Evolutionary conservation across 2,329 filamentous ascomycete genomes (phyloP).

Genomic region (Alternaria tenuissima): DNA sequence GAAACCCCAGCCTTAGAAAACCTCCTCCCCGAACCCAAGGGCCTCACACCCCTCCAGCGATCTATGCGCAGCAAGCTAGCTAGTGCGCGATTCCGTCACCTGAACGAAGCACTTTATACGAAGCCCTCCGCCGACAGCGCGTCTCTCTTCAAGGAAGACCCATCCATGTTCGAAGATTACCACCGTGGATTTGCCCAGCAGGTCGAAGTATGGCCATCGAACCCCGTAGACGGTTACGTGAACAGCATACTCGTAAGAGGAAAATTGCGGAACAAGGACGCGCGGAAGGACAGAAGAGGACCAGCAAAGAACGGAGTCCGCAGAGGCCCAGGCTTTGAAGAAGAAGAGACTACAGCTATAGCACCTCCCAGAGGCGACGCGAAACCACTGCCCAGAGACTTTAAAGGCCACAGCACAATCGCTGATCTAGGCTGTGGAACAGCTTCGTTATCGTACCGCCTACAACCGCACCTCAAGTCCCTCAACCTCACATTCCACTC

Average conservation of each 20-base stretch:
- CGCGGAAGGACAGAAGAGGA: slow-evolving; percentile 54
- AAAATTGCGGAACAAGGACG: slow-evolving; percentile 55
- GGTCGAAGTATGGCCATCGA: slow-evolving; percentile 94
- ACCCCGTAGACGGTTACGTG: slow-evolving; percentile 91
- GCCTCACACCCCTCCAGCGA: slow-evolving; percentile 89
- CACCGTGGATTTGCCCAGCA: slow-evolving; percentile 96
- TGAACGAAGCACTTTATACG: slow-evolving; percentile 97
- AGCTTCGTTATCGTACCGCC: slow-evolving; percentile 76
- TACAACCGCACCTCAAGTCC: slow-evolving; percentile 70
- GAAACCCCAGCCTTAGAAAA: slow-evolving; percentile 23
- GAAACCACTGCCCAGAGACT: slow-evolving; percentile 73
- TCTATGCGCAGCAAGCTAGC: slow-evolving; percentile 95
- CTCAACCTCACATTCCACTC: slow-evolving; percentile 79
- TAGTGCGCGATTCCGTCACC: slow-evolving; percentile 93
- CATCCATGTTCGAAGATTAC: slow-evolving; percentile 95
- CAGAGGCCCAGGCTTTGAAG: slow-evolving; percentile 19
- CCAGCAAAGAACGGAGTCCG: slow-evolving; percentile 36
- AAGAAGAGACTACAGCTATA: slow-evolving; percentile 15
- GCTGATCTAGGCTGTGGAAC: slow-evolving; percentile 95
- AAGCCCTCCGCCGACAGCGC: slow-evolving; percentile 86
- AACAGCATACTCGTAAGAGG: slow-evolving; percentile 73
- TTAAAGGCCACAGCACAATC: slow-evolving; percentile 73
- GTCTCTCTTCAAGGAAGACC: slow-evolving; percentile 80
- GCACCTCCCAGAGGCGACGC: slow-evolving; percentile 26
- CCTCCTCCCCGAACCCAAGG: slow-evolving; percentile 55